Conservation (phyloP, 2,329 filamentous ascomycete species). For the Trichophyton verrucosum region DNA sequence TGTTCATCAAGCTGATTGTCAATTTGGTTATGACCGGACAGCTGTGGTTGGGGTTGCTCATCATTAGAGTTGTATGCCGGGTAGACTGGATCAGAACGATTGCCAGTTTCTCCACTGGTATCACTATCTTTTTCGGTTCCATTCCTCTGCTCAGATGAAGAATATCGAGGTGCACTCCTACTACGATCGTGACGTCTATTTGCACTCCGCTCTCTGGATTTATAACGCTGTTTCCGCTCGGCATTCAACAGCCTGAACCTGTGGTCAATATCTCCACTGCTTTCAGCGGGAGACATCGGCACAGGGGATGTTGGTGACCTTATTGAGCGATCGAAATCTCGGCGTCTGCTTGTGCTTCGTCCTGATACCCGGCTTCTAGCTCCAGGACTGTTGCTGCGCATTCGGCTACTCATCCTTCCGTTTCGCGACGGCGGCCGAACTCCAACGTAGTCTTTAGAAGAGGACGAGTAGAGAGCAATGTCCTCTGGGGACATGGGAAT, state of each 20-base stretch:
- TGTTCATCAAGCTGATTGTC: neutral
- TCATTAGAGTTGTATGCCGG: neutral
- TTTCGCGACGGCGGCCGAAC: slow-evolving; percentile 14
- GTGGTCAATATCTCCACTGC: slow-evolving; percentile 49
- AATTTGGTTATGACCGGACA: neutral
- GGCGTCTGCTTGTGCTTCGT: slow-evolving; percentile 51
- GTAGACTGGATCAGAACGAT: neutral
- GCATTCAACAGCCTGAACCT: slow-evolving; percentile 33
- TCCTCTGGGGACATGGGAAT: slow-evolving; percentile 92
- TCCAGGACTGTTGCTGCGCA: slow-evolving; percentile 27
- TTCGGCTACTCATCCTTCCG: slow-evolving; percentile 31
- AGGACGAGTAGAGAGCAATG: slow-evolving; percentile 35
- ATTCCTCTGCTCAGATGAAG: slow-evolving; percentile 34
- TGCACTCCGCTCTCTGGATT: slow-evolving; percentile 36
- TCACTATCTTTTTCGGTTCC: neutral
- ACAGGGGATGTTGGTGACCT: slow-evolving; percentile 71
- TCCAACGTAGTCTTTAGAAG: slow-evolving; percentile 1
- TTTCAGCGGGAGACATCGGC: slow-evolving; percentile 52
- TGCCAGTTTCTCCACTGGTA: neutral
- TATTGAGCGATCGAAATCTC: slow-evolving; percentile 45
- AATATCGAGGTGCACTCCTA: slow-evolving; percentile 32
- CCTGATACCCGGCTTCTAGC: slow-evolving; percentile 17
- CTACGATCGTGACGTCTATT: slow-evolving; percentile 34
- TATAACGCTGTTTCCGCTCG: slow-evolving; percentile 33
- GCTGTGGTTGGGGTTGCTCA: neutral